Percentiles rank a stretch among this genome's conserved stretches.
phyloP scores from a whole-genome alignment of 2,329 filamentous ascomycete species.

The Ramularia collo-cygni region DNA sequence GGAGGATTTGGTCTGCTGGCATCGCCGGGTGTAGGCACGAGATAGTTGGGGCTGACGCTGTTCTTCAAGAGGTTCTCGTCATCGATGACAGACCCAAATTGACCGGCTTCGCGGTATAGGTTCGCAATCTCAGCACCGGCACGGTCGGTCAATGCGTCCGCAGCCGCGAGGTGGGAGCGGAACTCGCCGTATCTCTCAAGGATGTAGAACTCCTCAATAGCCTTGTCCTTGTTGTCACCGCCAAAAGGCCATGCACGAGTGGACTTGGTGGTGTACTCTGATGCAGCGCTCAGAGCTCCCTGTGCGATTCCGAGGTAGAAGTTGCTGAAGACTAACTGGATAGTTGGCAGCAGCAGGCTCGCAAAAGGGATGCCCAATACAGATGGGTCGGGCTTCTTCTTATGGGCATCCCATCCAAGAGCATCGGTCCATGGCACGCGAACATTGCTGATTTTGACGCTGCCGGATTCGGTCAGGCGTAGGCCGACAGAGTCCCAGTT shows the following conservation, averaged over 20 bases:
- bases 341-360: conserved; percentile 54
- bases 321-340: conserved; percentile 60
- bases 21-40: conserved; percentile 6
- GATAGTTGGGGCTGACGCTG: conserved; percentile 18
- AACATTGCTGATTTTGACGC: conserved; percentile 54
- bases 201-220: conserved; percentile 59
- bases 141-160: conserved; percentile 52
- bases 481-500: conserved; percentile 61
- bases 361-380: conserved; percentile 50
- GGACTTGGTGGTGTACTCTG: conserved; percentile 49
- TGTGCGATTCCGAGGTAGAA: conserved; percentile 59
- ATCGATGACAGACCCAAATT: conserved; percentile 20
- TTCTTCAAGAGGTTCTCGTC: conserved; percentile 7
- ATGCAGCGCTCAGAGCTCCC: conserved; percentile 50
- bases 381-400: conserved; percentile 45
- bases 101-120: conserved; percentile 37
- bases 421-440: conserved; percentile 54
- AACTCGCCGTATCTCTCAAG: conserved; percentile 59
- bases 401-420: conserved; percentile 50
- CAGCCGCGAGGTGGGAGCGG: conserved; percentile 54
- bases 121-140: conserved; percentile 45
- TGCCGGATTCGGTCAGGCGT: conserved; percentile 57
- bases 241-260: conserved; percentile 60
- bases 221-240: conserved; percentile 53
- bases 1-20: conserved; percentile 22